Evolutionary conservation across 2,329 filamentous ascomycete species (phyloP), one percentile per base, ranked within the genome.

Genomic region (Neoscytalidium dimidiatum): DNA sequence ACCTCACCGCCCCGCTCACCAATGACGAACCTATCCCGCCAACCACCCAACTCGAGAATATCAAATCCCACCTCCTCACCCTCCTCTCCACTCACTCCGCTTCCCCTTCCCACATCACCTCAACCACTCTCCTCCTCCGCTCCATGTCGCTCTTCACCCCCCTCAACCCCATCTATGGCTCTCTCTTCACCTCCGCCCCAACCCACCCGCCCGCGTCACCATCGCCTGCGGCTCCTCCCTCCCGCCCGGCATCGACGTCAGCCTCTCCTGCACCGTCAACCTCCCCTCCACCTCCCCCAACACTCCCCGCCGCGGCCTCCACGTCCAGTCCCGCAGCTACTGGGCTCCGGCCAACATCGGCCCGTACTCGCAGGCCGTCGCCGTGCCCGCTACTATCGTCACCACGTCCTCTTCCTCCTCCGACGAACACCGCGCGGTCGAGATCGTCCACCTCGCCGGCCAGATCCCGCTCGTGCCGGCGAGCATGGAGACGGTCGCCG

Each of bases 321-420:
- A 99, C 75, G 94, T 99, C 5, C 95, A 98, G 78, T 94, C 91
- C 3, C 84, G 92, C 43, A 96, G 92, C 11, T 98, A 98, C 82
- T 99, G 95, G 95, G 95, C 95, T 0, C 95, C 95, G 0, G 94
- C 95, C 21, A 98, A 98, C 73, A 98, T 99, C 62, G 95, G 95
- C 0, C 95, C 95, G 0, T 98, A 98, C 77, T 97, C 94, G 64
- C 95, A 99, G 79, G 92, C 93, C 3, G 88, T 95, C 57, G 83
- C 85, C 2, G 79, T 87, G 11, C 81, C 81, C 11, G 72, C 83
- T n/a, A n/a, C n/a, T n/a, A n/a, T n/a, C n/a, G n/a, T n/a, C n/a
- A n/a, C n/a, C 1, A 56, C 77, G 11, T 21, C 21, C n/a, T 46
- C 43, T 3, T 21, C n/a, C 43, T 26, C 1, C 43, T 6, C 14